Evolutionary conservation across 140 eudicot species (phyloP), one percentile per base, ranked within the genome.

Genomic region (Cichorium intybus): DNA sequence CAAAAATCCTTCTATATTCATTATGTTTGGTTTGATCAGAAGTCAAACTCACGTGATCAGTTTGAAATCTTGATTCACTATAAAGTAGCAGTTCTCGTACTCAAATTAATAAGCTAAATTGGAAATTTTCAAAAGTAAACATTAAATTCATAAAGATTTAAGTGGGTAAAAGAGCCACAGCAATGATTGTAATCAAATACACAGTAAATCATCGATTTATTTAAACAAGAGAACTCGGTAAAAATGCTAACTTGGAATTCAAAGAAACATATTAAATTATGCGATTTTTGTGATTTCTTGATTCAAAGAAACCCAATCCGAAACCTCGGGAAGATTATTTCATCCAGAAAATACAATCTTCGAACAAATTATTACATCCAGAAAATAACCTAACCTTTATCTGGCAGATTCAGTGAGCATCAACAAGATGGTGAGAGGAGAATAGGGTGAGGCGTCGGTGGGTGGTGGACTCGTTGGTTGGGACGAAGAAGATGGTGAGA

Each of bases 331-430:
- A 6, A 60, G 10, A 37, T 21, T 18, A 46, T 3, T 20, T 34
- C 10, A 46, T 24, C 29, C 18, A 41, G n/a, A 18, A n/a, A n/a
- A n/a, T n/a, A n/a, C n/a, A n/a, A n/a, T n/a, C n/a, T n/a, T n/a
- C n/a, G n/a, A n/a, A n/a, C n/a, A n/a, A n/a, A n/a, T n/a, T n/a
- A n/a, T n/a, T n/a, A n/a, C n/a, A n/a, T n/a, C n/a, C n/a, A n/a
- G n/a, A n/a, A 65, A 45, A 22, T 39, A 58, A 51, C 43, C 43
- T n/a, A 16, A 45, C 20, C 20, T 45, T 56, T 24, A 24, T 33
- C 11, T 28, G 16, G 43, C 43, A 23, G 34, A 21, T 34, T 43
- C 43, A 72, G 63, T 63, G 71, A 63, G 77, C 70, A 51, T 31
- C 24, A 61, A 52, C 26, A 27, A 31, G n/a, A n/a, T n/a, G n/a